Base-by-base conservation (phyloP, 768 basidiomycete genomes). In the Boletus tomentosulus region DNA sequence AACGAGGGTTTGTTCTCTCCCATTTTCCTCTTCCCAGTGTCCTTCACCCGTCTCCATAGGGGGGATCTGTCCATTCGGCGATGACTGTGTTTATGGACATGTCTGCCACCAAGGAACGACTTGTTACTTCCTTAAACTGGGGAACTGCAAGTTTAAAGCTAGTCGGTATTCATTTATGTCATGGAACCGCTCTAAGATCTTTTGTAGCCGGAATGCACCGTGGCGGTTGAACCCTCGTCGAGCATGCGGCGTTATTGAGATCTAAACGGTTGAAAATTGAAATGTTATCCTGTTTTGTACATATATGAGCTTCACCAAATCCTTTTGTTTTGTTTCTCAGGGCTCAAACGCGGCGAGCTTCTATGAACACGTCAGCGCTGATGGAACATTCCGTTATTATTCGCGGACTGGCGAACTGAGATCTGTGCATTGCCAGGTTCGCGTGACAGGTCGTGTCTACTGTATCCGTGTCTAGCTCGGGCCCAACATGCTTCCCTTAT, bases 141-240 rank as follows among this genome's bases (percentile, higher is more conserved):
- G 79, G 19, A 78, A 71, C 52, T 86, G 85, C 67, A 85, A 81
- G 65, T 87, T 86, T 67, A 66, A 73, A 57, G 84, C 80, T 66
- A 73, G 85, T 86, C 56, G 56, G 74, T 73, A 44, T 54, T 58
- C 31, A 43, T 34, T 59, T 51, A 50, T 57, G 50, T 57, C 19
- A 57, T 38, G 13, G 16, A 46, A 47, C 45, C 37, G 6, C 30
- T 39, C 56, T 66, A 8, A 60, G 15, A 47, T 58, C 56, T 48
- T 48, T 19, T 42, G 42, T 56, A 78, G 76, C 57, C 48, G 74
- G 74, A 35, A 77, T 77, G 77, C 76, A 78, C 60, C 66, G 64
- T 46, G 61, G 50, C 43, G 51, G 55, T 28, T 69, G 61, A 59
- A 56, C 58, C 35, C 50, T 35, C 38, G 51, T 35, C 39, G 53